Base-by-base conservation (phyloP, 148 eudicot species). In the Euryodendron excelsum region DNA sequence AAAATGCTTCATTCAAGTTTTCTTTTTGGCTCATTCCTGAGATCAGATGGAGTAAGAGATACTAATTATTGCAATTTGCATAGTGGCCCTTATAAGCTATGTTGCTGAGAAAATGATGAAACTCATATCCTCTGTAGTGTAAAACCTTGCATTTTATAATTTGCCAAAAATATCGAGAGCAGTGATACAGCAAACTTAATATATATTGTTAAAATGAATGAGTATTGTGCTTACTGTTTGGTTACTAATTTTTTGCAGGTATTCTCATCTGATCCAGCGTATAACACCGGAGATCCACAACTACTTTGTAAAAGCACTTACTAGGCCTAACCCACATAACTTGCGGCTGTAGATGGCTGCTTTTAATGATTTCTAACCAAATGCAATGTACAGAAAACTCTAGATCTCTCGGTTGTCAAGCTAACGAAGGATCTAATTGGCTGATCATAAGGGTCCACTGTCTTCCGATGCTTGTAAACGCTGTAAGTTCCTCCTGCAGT, bases 221-320 rank as follows among this genome's bases (percentile, higher is more conserved):
- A 33, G 34, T 39, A 63, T 14, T 11, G 6, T 52, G 56, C 56
- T n/a, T n/a, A n/a, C n/a, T n/a, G n/a, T n/a, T n/a, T n/a, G n/a
- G 28, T 34, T 27, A 37, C 11, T 30, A 39, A 69, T n/a, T 31
- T 18, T 69, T 56, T 60, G 80, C 93, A 92, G 98, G 96, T 90
- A 88, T 44, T 76, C 77, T 14, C 69, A 75, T 65, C 86, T 95
- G 65, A 90, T 95, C 69, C 87, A 89, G 64, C 91, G 88, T 21
- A 89, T 93, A 31, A 65, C 89, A 69, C 97, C 97, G 17, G 98
- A 93, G 82, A 91, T 88, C 41, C 89, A 83, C 25, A 87, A 73
- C 59, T 91, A 90, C 85, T 91, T 92, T 64, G 79, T 79, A 23
- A 82, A 85, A 80, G 79, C 79, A 39, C 93, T 95, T 28, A 79